Percentiles rank a stretch among this genome's conserved stretches.
phyloP scores from a whole-genome alignment of 495 filamentous ascomycete species.

The Poronia punctata region DNA sequence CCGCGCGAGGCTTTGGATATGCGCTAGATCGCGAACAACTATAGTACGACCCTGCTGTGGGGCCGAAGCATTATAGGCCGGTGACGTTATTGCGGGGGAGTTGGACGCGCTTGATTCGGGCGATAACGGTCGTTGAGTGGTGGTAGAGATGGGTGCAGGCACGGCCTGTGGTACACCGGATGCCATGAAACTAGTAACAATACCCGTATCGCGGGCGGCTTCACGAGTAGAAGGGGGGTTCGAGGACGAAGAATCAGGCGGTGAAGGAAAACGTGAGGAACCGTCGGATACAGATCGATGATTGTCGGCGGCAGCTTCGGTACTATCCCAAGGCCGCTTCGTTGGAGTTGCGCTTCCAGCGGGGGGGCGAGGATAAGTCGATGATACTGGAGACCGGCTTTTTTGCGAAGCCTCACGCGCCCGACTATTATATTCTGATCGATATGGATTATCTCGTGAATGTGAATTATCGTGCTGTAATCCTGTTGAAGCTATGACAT shows the following conservation, averaged over 20 bases:
- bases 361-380: slow-evolving; percentile 17
- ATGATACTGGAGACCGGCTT: slow-evolving; percentile 23
- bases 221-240: slow-evolving; percentile 31
- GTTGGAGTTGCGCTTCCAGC: slow-evolving; percentile 18
- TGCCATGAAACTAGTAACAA: slow-evolving; percentile 29
- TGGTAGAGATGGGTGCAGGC: slow-evolving; percentile 24
- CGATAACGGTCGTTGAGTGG: slow-evolving; percentile 44
- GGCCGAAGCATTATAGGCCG: slow-evolving; percentile 17
- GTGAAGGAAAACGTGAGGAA: slow-evolving; percentile 39
- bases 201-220: slow-evolving; percentile 26
- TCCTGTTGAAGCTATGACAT: slow-evolving; percentile 33
- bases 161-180: slow-evolving; percentile 22
- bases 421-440: slow-evolving; percentile 29
- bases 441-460: slow-evolving; percentile 37
- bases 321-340: slow-evolving; percentile 24
- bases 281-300: slow-evolving; percentile 23
- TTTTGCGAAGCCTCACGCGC: slow-evolving; percentile 30
- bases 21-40: slow-evolving; percentile 74
- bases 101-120: slow-evolving; percentile 47
- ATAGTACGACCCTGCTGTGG: slow-evolving; percentile 45
- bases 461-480: slow-evolving; percentile 26
- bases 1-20: slow-evolving; percentile 82
- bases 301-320: slow-evolving; percentile 14
- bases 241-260: slow-evolving; percentile 42
- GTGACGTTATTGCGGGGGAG: slow-evolving; percentile 15